These are phyloP conservation scores for Marchantia paleacea DNA, from an alignment of 225 moss, liverwort and hornwort species.

Conservation along the genomic window DNA sequence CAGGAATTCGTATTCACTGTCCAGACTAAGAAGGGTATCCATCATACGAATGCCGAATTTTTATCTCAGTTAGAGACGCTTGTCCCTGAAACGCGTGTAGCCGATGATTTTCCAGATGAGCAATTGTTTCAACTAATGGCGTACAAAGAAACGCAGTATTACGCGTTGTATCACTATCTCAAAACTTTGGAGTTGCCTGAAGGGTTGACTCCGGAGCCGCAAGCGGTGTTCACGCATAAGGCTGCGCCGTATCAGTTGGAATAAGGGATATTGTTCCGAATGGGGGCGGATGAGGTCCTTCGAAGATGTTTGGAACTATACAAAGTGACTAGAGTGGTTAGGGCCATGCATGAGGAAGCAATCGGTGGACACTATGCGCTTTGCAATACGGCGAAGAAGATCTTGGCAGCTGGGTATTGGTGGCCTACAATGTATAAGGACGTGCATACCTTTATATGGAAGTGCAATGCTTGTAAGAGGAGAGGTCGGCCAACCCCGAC, in stretches of 20 bases:
- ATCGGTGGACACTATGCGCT: not conserved
- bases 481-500: too few species aligned
- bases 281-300: too few species aligned
- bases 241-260: too few species aligned
- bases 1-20: not conserved
- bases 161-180: too few species aligned
- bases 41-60: not conserved
- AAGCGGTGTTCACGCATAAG: too few species aligned
- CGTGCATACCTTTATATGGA: too few species aligned
- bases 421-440: too few species aligned
- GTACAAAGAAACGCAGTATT: too few species aligned
- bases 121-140: not conserved
- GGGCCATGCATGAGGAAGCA: not conserved
- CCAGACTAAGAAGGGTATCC: not conserved
- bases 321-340: not conserved
- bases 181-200: too few species aligned
- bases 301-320: not conserved
- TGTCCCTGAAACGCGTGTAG: not conserved
- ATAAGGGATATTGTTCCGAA: too few species aligned
- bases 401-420: not conserved
- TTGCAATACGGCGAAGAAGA: not conserved
- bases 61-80: not conserved
- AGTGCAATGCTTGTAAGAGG: too few species aligned
- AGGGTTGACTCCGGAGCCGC: too few species aligned
- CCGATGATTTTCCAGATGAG: not conserved